Evolutionary conservation across 2,329 filamentous ascomycete species (phyloP), one percentile per base, ranked within the genome.

Genomic region (Hymenoscyphus fructigenus): DNA sequence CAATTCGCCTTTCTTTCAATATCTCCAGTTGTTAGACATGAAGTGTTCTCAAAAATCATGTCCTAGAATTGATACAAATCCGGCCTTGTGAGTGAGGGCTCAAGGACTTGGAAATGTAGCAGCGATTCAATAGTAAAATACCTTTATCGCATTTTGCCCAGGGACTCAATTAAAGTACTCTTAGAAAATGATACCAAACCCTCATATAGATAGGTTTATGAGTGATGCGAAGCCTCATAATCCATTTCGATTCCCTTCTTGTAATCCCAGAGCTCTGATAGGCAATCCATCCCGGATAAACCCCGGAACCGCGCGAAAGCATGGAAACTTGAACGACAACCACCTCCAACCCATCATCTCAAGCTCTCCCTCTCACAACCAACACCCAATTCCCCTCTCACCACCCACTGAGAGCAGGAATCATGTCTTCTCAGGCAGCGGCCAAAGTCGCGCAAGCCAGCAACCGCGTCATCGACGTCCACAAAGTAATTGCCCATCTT

Each of bases 371-470:
- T 66, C 67, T 53, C 50, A 63, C 60, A 63, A 70, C 67, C 70
- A 68, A 69, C 50, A 68, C 62, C 67, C 67, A 70, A 73, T 74
- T 74, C 66, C 60, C 61, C 65, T 59, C 65, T 68, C 62, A 62
- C 62, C 68, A 66, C 64, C 47, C 53, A 53, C 61, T 38, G 32
- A 57, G 65, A 68, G 58, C 67, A 71, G 57, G 66, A 50, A 70
- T 29, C 23, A 89, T 89, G 87, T 74, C 75, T 55, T 75, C 75
- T 26, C 68, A 72, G 62, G 67, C 69, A 34, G 85, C 84, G 73
- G 84, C 85, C 71, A 86, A 88, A 79, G 84, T 80, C 75, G 81
- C 82, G 44, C 44, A 50, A 63, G 86, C 86, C 76, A 82, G 81
- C 72, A 82, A 80, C 64, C 80, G 82, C 71, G 81, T 84, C 65